Percentiles rank a stretch among this genome's conserved stretches.
These are phyloP conservation scores for Arachnopeziza araneosa DNA, from an alignment of 2,329 filamentous ascomycete species.

Conservation along the genomic window DNA sequence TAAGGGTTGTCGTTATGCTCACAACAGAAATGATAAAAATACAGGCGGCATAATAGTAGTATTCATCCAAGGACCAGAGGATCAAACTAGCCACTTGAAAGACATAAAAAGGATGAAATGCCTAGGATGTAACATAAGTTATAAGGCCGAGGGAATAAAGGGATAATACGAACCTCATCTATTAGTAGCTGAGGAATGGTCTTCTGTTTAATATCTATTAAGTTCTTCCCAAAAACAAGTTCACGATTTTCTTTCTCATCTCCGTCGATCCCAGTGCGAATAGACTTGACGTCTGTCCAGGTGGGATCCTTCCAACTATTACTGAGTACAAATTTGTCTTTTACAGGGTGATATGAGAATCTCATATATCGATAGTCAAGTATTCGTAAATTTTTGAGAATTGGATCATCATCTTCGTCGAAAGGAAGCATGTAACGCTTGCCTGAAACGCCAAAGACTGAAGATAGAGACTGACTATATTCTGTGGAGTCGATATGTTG, in stretches of 20 bases:
- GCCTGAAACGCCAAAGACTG: constrained; percentile 61
- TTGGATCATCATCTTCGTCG: constrained; percentile 71
- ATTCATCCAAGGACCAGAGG: constrained; percentile 91
- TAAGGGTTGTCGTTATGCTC: constrained; percentile 81
- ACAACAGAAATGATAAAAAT: constrained; percentile 93
- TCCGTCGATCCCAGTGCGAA: constrained; percentile 76
- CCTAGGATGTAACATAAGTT: constrained; percentile 41
- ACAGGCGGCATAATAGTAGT: constrained; percentile 95
- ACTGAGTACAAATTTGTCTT: constrained; percentile 81
- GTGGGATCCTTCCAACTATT: constrained; percentile 91
- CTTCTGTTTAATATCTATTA: constrained; percentile 92
- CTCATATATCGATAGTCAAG: constrained; percentile 93
- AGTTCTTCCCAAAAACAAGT: constrained; percentile 80
- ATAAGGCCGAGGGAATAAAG: constrained; percentile 2
- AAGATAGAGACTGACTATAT: constrained; percentile 52
- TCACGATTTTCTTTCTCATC: constrained; percentile 83
- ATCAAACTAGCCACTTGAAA: constrained; percentile 94
- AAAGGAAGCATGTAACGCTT: constrained; percentile 53
- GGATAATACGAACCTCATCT: constrained; percentile 62
- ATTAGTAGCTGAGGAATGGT: constrained; percentile 74
- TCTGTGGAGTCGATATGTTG: constrained; percentile 55
- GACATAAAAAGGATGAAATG: constrained; percentile 96
- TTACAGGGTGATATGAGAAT: constrained; percentile 82
- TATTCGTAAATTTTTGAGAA: constrained; percentile 67
- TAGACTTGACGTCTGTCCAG: constrained; percentile 72